phyloP scores from a whole-genome alignment of 495 filamentous ascomycete genomes.

The Xylaria palmicola region DNA sequence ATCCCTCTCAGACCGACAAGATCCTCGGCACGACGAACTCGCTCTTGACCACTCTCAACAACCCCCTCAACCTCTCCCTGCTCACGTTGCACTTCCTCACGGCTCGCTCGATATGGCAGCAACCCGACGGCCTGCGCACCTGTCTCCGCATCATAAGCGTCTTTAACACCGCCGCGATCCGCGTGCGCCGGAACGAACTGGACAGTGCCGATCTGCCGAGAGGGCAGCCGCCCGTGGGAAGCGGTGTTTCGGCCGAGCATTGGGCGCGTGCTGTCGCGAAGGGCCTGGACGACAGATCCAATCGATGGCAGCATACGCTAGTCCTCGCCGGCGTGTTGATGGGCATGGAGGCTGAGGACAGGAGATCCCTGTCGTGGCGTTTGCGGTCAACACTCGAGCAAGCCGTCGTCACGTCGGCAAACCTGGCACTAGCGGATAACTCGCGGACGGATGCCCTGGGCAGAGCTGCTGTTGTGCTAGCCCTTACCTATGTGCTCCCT shows the following conservation, averaged over 20 bases:
- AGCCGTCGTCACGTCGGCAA: slow-evolving; percentile 75
- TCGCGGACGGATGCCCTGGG: slow-evolving; percentile 53
- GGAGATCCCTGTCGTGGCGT: slow-evolving; percentile 57
- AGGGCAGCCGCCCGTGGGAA: slow-evolving; percentile 41
- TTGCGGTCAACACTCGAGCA: slow-evolving; percentile 72
- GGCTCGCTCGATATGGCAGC: slow-evolving; percentile 83
- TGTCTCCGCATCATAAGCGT: slow-evolving; percentile 78
- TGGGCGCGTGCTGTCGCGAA: slow-evolving; percentile 83
- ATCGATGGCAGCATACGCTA: slow-evolving; percentile 84
- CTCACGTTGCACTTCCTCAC: slow-evolving; percentile 87
- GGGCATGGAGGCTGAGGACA: slow-evolving; percentile 71
- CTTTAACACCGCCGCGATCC: slow-evolving; percentile 79
- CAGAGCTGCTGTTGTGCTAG: slow-evolving; percentile 62
- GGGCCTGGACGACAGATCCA: slow-evolving; percentile 80
- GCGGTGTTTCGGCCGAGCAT: slow-evolving; percentile 60
- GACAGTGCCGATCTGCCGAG: slow-evolving; percentile 48
- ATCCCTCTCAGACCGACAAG: slow-evolving; percentile 48
- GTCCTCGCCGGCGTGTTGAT: slow-evolving; percentile 78
- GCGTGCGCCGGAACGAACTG: slow-evolving; percentile 55
- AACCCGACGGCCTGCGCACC: slow-evolving; percentile 66
- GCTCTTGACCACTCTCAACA: slow-evolving; percentile 78
- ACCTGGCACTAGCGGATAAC: slow-evolving; percentile 64
- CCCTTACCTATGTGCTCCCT: slow-evolving; percentile 77
- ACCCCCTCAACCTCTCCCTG: slow-evolving; percentile 86
- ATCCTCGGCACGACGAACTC: slow-evolving; percentile 79